Evolutionary conservation across 176 grass and related monocot species (phyloP).

Genomic region (Thinopyrum elongatum): DNA sequence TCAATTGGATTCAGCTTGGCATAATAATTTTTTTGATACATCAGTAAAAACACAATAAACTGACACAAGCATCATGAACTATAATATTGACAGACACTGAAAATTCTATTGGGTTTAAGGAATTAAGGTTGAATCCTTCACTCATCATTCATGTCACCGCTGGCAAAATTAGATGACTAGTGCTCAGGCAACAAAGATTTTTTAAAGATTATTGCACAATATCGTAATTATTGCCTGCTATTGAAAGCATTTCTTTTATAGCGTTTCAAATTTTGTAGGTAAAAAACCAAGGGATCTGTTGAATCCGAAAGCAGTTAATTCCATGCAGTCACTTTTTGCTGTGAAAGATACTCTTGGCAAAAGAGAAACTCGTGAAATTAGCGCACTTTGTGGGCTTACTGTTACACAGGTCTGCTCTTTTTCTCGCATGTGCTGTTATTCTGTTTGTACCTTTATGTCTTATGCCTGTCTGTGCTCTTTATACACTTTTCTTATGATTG

Average conservation of each 20-base stretch:
- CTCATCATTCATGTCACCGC: not conserved
- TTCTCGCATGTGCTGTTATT: conserved; percentile 12
- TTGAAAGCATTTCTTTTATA: conserved; percentile 30
- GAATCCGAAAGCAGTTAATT: conserved; percentile 86
- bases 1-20: not conserved
- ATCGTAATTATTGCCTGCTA: not conserved
- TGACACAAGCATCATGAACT: not conserved
- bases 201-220: not conserved
- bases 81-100: not conserved
- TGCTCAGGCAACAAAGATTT: not conserved
- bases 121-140: not conserved
- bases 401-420: conserved; percentile 77
- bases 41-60: conserved; percentile 8
- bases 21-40: not conserved
- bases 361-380: conserved; percentile 91
- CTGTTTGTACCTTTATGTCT: conserved; percentile 13
- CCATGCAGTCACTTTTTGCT: conserved; percentile 95
- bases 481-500: not conserved
- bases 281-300: conserved; percentile 94
- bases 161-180: not conserved
- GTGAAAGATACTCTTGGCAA: conserved; percentile 94
- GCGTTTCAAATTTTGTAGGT: conserved; percentile 46
- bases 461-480: conserved; percentile 14
- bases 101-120: not conserved
- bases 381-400: conserved; percentile 68